Conservation (phyloP, 495 filamentous ascomycete species). For the Podospora comata region DNA sequence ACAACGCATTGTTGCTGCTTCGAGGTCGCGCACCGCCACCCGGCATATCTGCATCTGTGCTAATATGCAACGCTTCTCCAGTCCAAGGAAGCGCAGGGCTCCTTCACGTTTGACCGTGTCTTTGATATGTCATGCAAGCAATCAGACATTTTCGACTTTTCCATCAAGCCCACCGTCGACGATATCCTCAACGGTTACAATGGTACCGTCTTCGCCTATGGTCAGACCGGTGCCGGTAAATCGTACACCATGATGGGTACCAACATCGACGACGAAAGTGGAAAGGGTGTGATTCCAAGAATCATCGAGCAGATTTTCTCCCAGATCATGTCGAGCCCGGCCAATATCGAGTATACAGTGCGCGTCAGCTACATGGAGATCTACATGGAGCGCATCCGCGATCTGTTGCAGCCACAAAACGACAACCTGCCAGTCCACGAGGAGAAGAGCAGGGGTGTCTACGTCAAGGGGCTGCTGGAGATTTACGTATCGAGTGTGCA, state of each 20-base stretch:
- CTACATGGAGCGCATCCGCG: constrained; percentile 97
- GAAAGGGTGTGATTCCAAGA: constrained; percentile 90
- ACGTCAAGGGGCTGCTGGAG: constrained; percentile 93
- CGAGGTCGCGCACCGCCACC: neutral
- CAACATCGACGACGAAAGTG: constrained; percentile 86
- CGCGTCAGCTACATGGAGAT: constrained; percentile 99
- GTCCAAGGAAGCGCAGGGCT: constrained; percentile 77
- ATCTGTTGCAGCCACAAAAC: constrained; percentile 85
- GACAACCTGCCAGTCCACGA: constrained; percentile 97
- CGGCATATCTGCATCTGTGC: neutral
- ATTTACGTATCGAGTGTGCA: constrained; percentile 94
- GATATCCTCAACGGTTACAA: constrained; percentile 99
- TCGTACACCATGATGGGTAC: constrained; percentile 99
- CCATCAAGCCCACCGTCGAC: constrained; percentile 91
- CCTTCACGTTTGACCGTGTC: constrained; percentile 96
- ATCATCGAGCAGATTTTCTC: constrained; percentile 98
- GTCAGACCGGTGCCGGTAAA: constrained; percentile 97
- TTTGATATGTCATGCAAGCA: constrained; percentile 90
- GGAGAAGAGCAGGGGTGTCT: constrained; percentile 92
- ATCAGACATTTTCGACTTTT: constrained; percentile 92
- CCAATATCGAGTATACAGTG: constrained; percentile 96
- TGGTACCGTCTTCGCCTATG: constrained; percentile 97
- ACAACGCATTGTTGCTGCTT: neutral
- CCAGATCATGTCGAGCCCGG: constrained; percentile 84
- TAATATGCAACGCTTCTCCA: constrained; percentile 35